Evolutionary conservation across 2,329 filamentous ascomycete species (phyloP).

Genomic region (Fusarium drepaniforme): DNA sequence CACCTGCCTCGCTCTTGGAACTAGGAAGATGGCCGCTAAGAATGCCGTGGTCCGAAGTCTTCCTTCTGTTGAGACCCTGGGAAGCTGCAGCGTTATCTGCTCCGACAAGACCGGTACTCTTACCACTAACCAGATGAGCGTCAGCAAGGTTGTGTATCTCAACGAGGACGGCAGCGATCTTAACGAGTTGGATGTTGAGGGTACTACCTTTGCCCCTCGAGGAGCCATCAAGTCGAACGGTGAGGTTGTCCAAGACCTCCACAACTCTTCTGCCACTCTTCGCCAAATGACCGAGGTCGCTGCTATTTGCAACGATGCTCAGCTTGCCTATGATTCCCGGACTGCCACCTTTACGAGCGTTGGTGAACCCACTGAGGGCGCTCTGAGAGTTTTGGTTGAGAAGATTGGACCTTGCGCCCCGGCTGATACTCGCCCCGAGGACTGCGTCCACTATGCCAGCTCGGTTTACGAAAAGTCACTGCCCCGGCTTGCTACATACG

Average conservation of each 20-base stretch:
- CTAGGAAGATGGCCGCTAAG: slow-evolving; percentile 98
- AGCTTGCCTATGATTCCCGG: slow-evolving; percentile 84
- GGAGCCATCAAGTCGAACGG: slow-evolving; percentile 79
- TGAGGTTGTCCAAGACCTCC: slow-evolving; percentile 75
- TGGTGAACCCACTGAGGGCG: slow-evolving; percentile 95
- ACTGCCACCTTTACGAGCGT: slow-evolving; percentile 82
- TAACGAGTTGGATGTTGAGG: slow-evolving; percentile 90
- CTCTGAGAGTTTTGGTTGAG: slow-evolving; percentile 89
- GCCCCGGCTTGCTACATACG: slow-evolving; percentile 86
- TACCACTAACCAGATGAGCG: slow-evolving; percentile 99
- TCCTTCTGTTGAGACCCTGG: slow-evolving; percentile 96
- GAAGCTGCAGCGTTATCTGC: slow-evolving; percentile 99
- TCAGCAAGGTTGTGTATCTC: slow-evolving; percentile 90
- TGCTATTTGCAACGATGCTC: slow-evolving; percentile 89
- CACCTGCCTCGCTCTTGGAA: slow-evolving; percentile 96
- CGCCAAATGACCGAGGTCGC: slow-evolving; percentile 80
- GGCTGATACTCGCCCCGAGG: slow-evolving; percentile 61
- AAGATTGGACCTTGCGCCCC: slow-evolving; percentile 90
- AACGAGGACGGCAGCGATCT: slow-evolving; percentile 78
- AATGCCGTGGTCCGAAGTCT: slow-evolving; percentile 97
- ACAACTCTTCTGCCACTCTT: slow-evolving; percentile 80
- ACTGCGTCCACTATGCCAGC: slow-evolving; percentile 85
- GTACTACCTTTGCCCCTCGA: slow-evolving; percentile 90
- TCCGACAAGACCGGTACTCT: slow-evolving; percentile 99
- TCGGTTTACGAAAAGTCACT: slow-evolving; percentile 83